phyloP scores from a whole-genome alignment of 2,329 filamentous ascomycete genomes.

The Drechslera avenae region DNA sequence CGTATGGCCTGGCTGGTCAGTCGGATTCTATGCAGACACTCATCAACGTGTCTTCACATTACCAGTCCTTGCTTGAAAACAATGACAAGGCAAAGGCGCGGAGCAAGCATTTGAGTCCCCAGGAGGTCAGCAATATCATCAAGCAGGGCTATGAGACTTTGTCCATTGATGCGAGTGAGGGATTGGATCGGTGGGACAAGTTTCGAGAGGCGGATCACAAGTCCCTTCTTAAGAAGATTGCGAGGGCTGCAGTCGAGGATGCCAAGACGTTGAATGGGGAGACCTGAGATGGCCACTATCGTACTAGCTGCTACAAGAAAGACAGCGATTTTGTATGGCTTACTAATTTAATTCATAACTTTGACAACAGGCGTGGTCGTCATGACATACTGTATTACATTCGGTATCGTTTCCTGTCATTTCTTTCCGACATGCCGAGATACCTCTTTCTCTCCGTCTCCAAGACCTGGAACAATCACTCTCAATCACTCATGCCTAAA shows the following conservation, averaged over 20 bases:
- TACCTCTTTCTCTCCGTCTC: no score
- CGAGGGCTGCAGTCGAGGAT: slow-evolving; percentile 76
- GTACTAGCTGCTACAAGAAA: no score
- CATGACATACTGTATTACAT: no score
- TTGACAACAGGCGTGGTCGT: no score
- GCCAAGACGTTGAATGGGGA: slow-evolving; percentile 57
- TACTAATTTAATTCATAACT: no score
- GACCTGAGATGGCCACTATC: background rate
- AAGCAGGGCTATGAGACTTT: slow-evolving; percentile 96
- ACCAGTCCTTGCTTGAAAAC: slow-evolving; percentile 77
- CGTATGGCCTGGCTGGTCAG: slow-evolving; percentile 61
- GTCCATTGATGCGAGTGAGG: slow-evolving; percentile 87
- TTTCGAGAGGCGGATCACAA: slow-evolving; percentile 89
- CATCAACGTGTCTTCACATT: slow-evolving; percentile 82
- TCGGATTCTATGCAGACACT: slow-evolving; percentile 76
- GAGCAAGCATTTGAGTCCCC: slow-evolving; percentile 74
- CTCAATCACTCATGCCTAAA: no score
- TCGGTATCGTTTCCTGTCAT: no score
- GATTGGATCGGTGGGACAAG: slow-evolving; percentile 80
- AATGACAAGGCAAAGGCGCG: slow-evolving; percentile 56
- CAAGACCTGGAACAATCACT: no score
- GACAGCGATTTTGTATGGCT: no score
- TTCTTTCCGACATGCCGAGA: no score
- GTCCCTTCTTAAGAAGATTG: slow-evolving; percentile 83
- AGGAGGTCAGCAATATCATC: slow-evolving; percentile 87